phyloP scores from a whole-genome alignment of 768 basidiomycete species.

The Mrakia blollopis region DNA sequence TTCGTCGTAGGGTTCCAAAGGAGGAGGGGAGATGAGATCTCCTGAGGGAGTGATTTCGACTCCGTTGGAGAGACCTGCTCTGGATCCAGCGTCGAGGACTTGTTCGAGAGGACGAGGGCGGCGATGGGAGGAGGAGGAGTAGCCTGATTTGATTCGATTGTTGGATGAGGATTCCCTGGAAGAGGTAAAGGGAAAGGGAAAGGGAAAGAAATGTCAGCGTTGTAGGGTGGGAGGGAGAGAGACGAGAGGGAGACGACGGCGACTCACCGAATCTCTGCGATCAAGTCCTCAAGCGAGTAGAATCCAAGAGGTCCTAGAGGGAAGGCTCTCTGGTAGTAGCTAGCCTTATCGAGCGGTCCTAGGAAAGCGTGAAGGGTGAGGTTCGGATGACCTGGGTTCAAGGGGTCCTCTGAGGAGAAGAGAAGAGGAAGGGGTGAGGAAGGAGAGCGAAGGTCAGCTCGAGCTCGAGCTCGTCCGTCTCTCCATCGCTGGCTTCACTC shows the following conservation, averaged over 20 bases:
- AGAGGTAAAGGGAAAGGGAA: background rate
- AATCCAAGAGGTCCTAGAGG: conserved; percentile 24
- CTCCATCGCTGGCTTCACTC: background rate
- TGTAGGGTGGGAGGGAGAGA: background rate
- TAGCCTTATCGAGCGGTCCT: conserved; percentile 27
- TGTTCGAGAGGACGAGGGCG: conserved; percentile 13
- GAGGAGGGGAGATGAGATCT: background rate
- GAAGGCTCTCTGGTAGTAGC: conserved; percentile 2
- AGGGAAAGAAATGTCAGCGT: too few species aligned
- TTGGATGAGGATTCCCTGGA: conserved; percentile 30
- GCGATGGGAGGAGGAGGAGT: background rate
- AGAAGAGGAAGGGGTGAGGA: background rate
- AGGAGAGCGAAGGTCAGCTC: background rate
- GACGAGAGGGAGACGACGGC: background rate
- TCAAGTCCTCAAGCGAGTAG: conserved; percentile 28
- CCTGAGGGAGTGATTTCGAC: conserved; percentile 8
- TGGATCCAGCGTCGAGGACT: conserved; percentile 9
- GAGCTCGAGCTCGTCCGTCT: background rate
- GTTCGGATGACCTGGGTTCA: conserved; percentile 14
- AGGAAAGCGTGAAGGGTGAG: conserved; percentile 31
- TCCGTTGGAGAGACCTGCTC: conserved; percentile 20
- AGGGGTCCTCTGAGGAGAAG: conserved; percentile 28
- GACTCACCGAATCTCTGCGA: conserved; percentile 30
- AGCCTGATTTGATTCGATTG: conserved; percentile 31
- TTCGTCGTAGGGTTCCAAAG: background rate